phyloP scores from a whole-genome alignment of 129 eudicot genomes.

The Erigeron canadensis region DNA sequence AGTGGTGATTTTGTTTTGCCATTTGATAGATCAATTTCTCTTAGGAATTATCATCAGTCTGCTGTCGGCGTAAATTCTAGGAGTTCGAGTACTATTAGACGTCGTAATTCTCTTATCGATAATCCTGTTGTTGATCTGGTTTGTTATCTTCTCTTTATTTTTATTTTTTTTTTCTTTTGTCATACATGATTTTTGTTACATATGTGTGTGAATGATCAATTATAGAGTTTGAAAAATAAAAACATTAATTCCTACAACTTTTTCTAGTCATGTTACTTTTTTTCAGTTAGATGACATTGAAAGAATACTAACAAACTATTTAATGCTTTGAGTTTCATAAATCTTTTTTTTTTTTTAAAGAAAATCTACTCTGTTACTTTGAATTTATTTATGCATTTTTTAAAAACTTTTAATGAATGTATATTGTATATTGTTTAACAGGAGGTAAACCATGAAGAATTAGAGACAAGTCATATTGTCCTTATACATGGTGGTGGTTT shows the following conservation, averaged over 20 bases:
- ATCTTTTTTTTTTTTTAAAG: too few relatives aligned
- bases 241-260: too few relatives aligned
- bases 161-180: too few relatives aligned
- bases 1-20: constrained; percentile 28
- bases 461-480: constrained; percentile 82
- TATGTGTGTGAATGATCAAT: too few relatives aligned
- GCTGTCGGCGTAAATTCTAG: constrained; percentile 32
- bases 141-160: constrained; percentile 2
- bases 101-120: constrained; percentile 69
- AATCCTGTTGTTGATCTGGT: constrained; percentile 81
- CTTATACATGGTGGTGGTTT: constrained; percentile 99
- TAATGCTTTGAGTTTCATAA: too few relatives aligned
- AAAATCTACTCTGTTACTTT: too few relatives aligned
- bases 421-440: constrained; percentile 41
- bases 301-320: too few relatives aligned
- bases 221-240: too few relatives aligned
- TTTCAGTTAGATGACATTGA: too few relatives aligned
- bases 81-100: constrained; percentile 39
- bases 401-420: constrained; percentile 2
- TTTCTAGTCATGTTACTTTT: too few relatives aligned
- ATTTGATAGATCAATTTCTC: constrained; percentile 68
- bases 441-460: constrained; percentile 72
- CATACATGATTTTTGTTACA: too few relatives aligned
- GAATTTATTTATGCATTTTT: background rate
- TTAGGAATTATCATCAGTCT: constrained; percentile 27